phyloP scores from a whole-genome alignment of 441 rosid species.

The Cnidoscolus chayamansa region DNA sequence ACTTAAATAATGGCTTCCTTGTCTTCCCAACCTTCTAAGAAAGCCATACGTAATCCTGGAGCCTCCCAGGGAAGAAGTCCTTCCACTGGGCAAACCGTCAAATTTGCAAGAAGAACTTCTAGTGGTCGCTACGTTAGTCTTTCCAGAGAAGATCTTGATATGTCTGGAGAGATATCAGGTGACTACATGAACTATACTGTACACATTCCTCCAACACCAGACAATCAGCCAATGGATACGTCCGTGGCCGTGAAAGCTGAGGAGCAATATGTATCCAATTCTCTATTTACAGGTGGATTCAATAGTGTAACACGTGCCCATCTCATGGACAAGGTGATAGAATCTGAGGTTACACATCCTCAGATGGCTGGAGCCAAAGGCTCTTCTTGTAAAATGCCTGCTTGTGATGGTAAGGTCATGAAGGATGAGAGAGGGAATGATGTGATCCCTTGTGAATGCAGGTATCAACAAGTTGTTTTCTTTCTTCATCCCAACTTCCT shows the following conservation, averaged over 20 bases:
- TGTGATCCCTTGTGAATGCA: conserved; percentile 76
- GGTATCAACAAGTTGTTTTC: conserved; percentile 27
- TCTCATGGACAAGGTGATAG: conserved; percentile 92
- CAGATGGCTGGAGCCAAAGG: conserved; percentile 91
- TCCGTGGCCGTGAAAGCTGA: conserved; percentile 71
- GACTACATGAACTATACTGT: conserved; percentile 89
- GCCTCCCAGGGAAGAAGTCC: conserved; percentile 37
- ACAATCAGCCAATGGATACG: conserved; percentile 83
- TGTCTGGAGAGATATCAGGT: conserved; percentile 66
- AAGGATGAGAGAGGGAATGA: conserved; percentile 81
- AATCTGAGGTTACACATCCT: conserved; percentile 76
- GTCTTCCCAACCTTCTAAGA: conserved; percentile 61
- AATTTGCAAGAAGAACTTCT: conserved; percentile 85
- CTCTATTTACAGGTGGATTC: conserved; percentile 82
- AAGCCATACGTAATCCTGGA: conserved; percentile 50
- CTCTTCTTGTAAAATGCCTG: conserved; percentile 68
- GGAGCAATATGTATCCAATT: conserved; percentile 42
- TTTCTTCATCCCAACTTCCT: too few relatives aligned
- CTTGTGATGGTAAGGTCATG: conserved; percentile 81
- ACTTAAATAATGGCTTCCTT: conserved; percentile 45
- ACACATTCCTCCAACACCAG: conserved; percentile 89
- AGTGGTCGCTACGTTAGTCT: conserved; percentile 85
- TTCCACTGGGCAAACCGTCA: conserved; percentile 64
- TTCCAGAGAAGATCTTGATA: conserved; percentile 76
- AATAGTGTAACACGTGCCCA: conserved; percentile 86